Base-by-base conservation (phyloP, 768 basidiomycete species). In the Tulasnella sp. region DNA sequence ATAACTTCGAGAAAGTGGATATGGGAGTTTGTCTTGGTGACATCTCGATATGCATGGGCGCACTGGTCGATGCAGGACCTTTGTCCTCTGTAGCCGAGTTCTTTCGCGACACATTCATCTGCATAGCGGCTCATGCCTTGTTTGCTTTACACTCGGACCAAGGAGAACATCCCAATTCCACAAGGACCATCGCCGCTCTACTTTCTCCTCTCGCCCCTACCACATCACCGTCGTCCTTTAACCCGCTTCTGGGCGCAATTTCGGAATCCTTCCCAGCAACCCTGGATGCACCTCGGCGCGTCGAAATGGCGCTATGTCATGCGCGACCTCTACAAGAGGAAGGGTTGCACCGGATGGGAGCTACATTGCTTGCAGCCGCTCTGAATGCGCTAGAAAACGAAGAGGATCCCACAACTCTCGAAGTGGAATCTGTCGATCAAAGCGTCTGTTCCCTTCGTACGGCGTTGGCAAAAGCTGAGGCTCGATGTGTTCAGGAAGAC, bases 71-170 rank as follows among this genome's bases (percentile, higher is more conserved):
- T 64, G n/a, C 24, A 28, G 31, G 60, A 28, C 60, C 60, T 64
- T 31, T n/a, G 31, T 64, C 60, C 60, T 64, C 60, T 31, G n/a
- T 64, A 22, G 60, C 60, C 60, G 60, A 64, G 60, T 64, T 64
- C 60, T 64, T 64, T 24, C 60, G 60, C 24, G 60, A 64, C 60
- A 31, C 31, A 6, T 64, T 64, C 60, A 64, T 64, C 60, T 64
- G 60, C 60, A n/a, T 64, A n/a, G 60, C 60, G 5, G 60, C n/a
- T 12, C 60, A 31, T 8, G 6, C 60, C 24, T 24, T 64, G n/a
- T 31, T 24, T n/a, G 14, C n/a, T 1, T 64, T 28, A 64, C n/a
- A 64, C 24, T 31, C 60, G 24, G 60, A 28, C n/a, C 11, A 64
- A n/a, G 24, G n/a, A 64, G n/a, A 64, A 28, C 7, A 12, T 31